These are phyloP conservation scores for Pseudotsuga menziesii DNA, from an alignment of 75 land plant species.

Conservation along the genomic window DNA sequence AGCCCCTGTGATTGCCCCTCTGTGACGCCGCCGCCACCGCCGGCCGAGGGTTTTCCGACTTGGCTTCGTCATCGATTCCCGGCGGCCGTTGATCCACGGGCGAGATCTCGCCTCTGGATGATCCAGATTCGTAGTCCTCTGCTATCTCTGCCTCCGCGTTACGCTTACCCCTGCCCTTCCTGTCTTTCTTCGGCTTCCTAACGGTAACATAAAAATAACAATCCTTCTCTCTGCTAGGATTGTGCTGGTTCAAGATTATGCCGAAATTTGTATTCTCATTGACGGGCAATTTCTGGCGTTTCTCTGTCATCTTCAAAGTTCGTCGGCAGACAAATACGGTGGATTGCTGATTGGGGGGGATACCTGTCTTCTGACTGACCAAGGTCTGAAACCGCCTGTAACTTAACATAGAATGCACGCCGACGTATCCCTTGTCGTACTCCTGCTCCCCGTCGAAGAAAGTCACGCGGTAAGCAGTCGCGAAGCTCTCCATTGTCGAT, in stretches of 20 bases:
- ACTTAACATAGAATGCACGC: conserved; percentile 40
- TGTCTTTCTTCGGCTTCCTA: conserved; percentile 43
- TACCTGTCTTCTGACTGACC: conserved; percentile 57
- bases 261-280: conserved; percentile 62
- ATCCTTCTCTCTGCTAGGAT: conserved; percentile 47
- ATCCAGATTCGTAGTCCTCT: conserved; percentile 28
- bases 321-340: conserved; percentile 42
- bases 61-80: background rate
- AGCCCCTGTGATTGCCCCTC: background rate
- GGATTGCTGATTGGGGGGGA: conserved; percentile 72
- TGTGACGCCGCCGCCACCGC: background rate
- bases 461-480: conserved; percentile 51
- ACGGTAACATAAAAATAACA: conserved; percentile 60
- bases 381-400: conserved; percentile 58
- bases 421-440: conserved; percentile 55
- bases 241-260: conserved; percentile 53
- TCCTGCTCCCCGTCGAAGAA: conserved; percentile 82
- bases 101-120: conserved; percentile 38
- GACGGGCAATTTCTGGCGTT: conserved; percentile 52
- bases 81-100: background rate
- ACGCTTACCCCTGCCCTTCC: conserved; percentile 35
- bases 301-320: conserved; percentile 16
- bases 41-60: background rate
- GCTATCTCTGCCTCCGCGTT: conserved; percentile 31
- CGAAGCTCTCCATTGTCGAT: conserved; percentile 20